Evolutionary conservation across 2,329 filamentous ascomycete species (phyloP).

Genomic region (Phyllosticta citriasiana): DNA sequence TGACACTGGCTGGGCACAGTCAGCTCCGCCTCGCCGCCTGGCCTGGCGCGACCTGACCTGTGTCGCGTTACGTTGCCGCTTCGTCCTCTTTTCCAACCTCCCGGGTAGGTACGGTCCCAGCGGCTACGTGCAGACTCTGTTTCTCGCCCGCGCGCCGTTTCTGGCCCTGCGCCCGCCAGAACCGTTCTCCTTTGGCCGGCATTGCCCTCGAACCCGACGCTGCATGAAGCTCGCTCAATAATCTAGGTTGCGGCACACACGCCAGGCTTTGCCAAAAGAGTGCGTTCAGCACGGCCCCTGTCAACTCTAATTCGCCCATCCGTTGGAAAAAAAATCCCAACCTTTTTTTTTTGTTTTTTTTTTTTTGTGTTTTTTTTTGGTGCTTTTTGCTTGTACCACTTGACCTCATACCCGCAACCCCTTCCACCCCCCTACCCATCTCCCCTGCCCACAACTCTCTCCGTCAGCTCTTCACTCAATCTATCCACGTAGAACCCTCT

Average conservation of each 20-base stretch:
- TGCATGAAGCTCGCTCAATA: not conserved
- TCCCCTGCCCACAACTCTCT: conserved; percentile 16
- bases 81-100: too few species aligned
- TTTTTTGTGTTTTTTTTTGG: too few species aligned
- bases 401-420: not conserved
- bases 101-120: too few species aligned
- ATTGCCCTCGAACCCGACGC: not conserved
- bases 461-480: conserved; percentile 57
- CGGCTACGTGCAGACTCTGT: not conserved
- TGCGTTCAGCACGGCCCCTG: not conserved
- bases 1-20: not conserved
- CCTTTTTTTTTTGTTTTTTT: too few species aligned
- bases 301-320: not conserved
- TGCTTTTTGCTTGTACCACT: not conserved
- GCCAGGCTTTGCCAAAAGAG: not conserved
- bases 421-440: not conserved
- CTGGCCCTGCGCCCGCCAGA: not conserved
- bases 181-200: not conserved
- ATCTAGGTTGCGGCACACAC: not conserved
- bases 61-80: not conserved
- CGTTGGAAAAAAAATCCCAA: too few species aligned
- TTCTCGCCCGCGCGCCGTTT: not conserved
- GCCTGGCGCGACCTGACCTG: not conserved
- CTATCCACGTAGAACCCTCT: conserved; percentile 66
- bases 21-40: too few species aligned